Base-by-base conservation (phyloP, 371 early-diverging fungal genomes). In the Nematocida ironsii region DNA sequence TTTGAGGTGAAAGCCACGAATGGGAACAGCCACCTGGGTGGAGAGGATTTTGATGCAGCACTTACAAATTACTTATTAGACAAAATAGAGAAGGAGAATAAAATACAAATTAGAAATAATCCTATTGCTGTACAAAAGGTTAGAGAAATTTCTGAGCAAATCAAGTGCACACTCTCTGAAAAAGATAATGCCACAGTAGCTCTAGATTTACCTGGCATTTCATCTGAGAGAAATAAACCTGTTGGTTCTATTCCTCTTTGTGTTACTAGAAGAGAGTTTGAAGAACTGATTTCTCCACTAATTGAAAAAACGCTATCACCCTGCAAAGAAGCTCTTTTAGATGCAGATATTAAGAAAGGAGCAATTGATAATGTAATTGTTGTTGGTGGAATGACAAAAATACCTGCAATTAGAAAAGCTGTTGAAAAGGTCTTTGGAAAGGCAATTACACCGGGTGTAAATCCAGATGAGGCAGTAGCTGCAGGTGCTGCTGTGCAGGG, bases 401-500 rank as follows among this genome's bases (percentile, higher is more conserved):
- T 96, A 90, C 97, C 97, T 83, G 93, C 92, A 88, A 95, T 98
- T 25, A 90, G 93, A 83, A 93, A 94, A 72, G 90, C 92, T 0
- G 96, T 97, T 86, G 92, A 92, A 88, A 73, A 85, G 33, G 88
- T 93, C 73, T 97, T 97, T 86, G 92, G 92, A 55, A 90, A 90
- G 42, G 93, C 94, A 57, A 95, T 96, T 16, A 90, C 91, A 86
- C 93, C 93, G 89, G 90, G 91, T 68, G 94, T 97, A 84, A 94
- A 97, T 89, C 98, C 99, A 25, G 99, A 98, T 86, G 96, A 96
- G 87, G 97, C 97, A 50, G 97, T 97, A 39, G 97, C 99, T 66
- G 91, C 94, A 82, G 97, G 99, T 84, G 99, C 99, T 69, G 94
- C 97, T 68, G 91, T 97, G 82, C 97, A 97, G 82, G 97, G 94